Evolutionary conservation across 495 filamentous ascomycete species (phyloP).

Genomic region (Penicillium samsonianum): DNA sequence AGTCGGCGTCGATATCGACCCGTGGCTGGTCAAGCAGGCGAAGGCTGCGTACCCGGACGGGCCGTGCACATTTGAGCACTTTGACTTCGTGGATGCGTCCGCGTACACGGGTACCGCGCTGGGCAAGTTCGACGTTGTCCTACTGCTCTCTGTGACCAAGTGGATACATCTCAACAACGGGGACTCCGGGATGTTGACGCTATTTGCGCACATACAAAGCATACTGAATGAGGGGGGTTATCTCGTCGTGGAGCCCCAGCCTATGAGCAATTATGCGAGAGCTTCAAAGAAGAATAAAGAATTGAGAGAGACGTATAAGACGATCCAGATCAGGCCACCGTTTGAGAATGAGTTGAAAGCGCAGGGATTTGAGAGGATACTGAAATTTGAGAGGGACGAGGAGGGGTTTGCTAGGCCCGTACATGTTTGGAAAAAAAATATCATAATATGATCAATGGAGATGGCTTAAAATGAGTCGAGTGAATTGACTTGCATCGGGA

Average conservation of each 20-base stretch:
- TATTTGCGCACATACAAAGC: conserved; percentile 29
- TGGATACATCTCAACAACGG: conserved; percentile 36
- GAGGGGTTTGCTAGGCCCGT: conserved; percentile 34
- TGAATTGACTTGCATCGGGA: conserved; percentile 16
- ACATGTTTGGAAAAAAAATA: conserved; percentile 31
- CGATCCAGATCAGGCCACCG: conserved; percentile 28
- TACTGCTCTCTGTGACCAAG: conserved; percentile 33
- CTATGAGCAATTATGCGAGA: conserved; percentile 36
- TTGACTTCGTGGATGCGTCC: conserved; percentile 53
- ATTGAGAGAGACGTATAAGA: conserved; percentile 34
- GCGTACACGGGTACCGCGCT: conserved; percentile 48
- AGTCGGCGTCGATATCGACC: conserved; percentile 36
- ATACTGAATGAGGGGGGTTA: conserved; percentile 32
- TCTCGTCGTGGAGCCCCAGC: conserved; percentile 33
- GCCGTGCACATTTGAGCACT: conserved; percentile 34
- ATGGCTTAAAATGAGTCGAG: conserved; percentile 15
- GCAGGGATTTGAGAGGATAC: conserved; percentile 30
- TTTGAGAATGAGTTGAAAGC: conserved; percentile 31
- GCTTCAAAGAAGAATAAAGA: conserved; percentile 35
- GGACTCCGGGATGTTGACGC: conserved; percentile 28
- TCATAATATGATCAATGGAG: conserved; percentile 18
- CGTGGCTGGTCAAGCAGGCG: conserved; percentile 33
- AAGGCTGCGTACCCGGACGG: conserved; percentile 31
- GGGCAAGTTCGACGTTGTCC: conserved; percentile 34
- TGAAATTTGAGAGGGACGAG: conserved; percentile 30